Percentiles rank a stretch among this genome's conserved stretches.
phyloP scores from a whole-genome alignment of 257 asterid genomes.

The Solanum lignicaule region DNA sequence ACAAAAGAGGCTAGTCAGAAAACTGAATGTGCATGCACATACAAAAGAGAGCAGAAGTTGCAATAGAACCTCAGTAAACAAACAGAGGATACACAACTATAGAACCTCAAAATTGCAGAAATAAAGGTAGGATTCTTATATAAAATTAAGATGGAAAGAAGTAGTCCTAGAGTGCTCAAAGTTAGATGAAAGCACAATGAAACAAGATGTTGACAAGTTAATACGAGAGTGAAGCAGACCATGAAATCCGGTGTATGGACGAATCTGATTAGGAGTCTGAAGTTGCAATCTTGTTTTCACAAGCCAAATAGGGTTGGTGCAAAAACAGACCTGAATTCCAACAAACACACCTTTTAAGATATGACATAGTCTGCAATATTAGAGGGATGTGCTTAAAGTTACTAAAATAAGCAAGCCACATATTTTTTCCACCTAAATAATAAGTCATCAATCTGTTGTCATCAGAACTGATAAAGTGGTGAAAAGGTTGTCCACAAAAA shows the following conservation, averaged over 20 bases:
- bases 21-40: background rate
- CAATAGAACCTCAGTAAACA: background rate
- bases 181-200: background rate
- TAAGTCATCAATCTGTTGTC: background rate
- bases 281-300: constrained; percentile 98
- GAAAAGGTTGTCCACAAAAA: background rate
- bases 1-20: background rate
- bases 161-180: background rate
- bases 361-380: background rate
- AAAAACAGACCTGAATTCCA: constrained; percentile 48
- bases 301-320: constrained; percentile 96
- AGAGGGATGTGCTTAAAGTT: background rate
- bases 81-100: background rate
- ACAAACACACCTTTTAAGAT: constrained; percentile 3
- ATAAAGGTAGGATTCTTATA: background rate
- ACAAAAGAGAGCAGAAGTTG: background rate
- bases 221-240: constrained; percentile 38
- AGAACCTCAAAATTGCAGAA: background rate
- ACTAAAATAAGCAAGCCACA: background rate
- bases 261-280: constrained; percentile 71
- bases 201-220: constrained; percentile 7
- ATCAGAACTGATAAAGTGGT: background rate
- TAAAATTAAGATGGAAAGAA: background rate
- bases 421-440: too few species aligned
- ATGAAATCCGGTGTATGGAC: constrained; percentile 78